Percentiles rank a stretch among this genome's conserved stretches.
These are phyloP conservation scores for Epichloe elymi DNA, from an alignment of 2,329 filamentous ascomycete species.

Conservation along the genomic window DNA sequence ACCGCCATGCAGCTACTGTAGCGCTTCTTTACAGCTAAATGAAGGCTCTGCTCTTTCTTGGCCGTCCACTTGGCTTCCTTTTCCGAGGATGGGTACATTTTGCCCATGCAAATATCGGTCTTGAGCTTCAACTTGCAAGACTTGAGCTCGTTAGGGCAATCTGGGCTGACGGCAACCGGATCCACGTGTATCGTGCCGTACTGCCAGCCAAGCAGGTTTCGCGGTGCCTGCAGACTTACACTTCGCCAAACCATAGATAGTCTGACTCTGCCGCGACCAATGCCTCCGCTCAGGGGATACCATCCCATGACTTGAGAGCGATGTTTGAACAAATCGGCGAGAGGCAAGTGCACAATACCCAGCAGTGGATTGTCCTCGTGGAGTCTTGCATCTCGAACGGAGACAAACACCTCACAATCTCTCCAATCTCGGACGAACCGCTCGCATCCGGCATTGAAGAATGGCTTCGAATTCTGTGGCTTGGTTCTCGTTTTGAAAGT, in stretches of 20 bases:
- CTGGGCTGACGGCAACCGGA: constrained; percentile 30
- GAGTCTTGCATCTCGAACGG: constrained; percentile 53
- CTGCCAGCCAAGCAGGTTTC: constrained; percentile 52
- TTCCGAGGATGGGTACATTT: constrained; percentile 36
- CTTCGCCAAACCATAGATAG: constrained; percentile 64
- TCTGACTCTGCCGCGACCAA: constrained; percentile 57
- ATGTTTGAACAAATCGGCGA: constrained; percentile 47
- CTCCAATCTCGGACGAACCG: constrained; percentile 57
- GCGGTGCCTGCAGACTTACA: constrained; percentile 47
- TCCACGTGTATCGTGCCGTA: constrained; percentile 56
- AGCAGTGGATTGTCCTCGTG: constrained; percentile 58
- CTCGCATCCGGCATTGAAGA: constrained; percentile 67
- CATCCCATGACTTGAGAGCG: constrained; percentile 51
- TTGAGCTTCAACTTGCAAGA: constrained; percentile 44
- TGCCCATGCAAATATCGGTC: constrained; percentile 43
- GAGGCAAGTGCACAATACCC: constrained; percentile 55
- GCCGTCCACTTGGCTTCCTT: constrained; percentile 38
- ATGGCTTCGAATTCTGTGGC: constrained; percentile 65
- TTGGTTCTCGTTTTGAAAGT: constrained; percentile 61
- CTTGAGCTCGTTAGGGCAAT: constrained; percentile 32
- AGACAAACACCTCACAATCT: constrained; percentile 52
- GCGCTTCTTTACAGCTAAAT: constrained; percentile 45
- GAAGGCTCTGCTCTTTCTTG: constrained; percentile 28
- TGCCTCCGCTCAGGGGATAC: constrained; percentile 56
- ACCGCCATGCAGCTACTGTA: constrained; percentile 44